Percentiles rank a stretch among this genome's conserved stretches.
Evolutionary conservation across 208 protist genomes (phyloP).

Genomic region (Trichomonas vaginalis): DNA sequence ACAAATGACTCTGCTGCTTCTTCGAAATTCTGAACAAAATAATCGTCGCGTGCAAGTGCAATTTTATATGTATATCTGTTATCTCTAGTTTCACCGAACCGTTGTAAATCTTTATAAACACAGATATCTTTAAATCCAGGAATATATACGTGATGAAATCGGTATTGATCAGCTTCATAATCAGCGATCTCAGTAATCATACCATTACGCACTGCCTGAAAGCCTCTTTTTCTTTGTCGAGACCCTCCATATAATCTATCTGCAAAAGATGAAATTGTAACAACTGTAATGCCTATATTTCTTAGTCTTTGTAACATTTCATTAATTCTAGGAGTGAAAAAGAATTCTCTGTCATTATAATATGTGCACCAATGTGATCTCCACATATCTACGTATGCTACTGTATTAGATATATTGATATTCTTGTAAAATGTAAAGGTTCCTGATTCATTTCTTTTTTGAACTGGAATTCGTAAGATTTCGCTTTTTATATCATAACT

Average conservation of each 20-base stretch:
- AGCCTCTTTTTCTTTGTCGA: not conserved
- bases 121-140: not conserved
- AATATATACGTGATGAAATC: not conserved
- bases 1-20: not conserved
- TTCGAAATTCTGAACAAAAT: not conserved
- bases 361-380: conserved; percentile 10
- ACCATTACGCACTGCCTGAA: not conserved
- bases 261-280: not conserved
- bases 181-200: not conserved
- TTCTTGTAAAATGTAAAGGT: not conserved
- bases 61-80: not conserved
- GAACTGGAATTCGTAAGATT: too few relatives aligned
- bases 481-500: too few relatives aligned
- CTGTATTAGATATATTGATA: not conserved
- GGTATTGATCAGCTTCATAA: not conserved
- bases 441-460: too few relatives aligned
- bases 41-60: not conserved
- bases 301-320: not conserved
- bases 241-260: not conserved
- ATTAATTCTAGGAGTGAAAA: not conserved
- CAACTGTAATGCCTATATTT: not conserved
- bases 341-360: conserved; percentile 9
- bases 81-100: not conserved
- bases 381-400: conserved; percentile 4
- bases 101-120: not conserved